Evolutionary conservation across 768 basidiomycete genomes (phyloP), one percentile per base, ranked within the genome.

Genomic region (Panaeolus papilionaceus): DNA sequence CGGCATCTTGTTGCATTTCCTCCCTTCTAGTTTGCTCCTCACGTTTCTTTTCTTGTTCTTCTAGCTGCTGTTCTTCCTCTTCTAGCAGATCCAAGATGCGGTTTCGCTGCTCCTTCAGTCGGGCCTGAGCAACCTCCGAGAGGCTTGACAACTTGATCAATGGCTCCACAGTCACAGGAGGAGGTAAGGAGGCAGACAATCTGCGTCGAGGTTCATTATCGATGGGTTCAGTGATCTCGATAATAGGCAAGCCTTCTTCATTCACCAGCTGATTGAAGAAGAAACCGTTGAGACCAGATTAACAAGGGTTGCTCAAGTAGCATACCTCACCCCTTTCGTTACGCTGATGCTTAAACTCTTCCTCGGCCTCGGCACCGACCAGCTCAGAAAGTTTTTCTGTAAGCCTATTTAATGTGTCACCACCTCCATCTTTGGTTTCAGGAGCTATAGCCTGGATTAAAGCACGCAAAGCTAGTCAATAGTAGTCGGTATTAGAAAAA

Each of bases 191-290:
- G n/a, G 44, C 66, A 37, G 68, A 65, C 11, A 67, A 68, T 58
- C 28, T 26, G n/a, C 65, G 69, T 16, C 66, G 61, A 33, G 70
- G 65, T 45, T 71, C 70, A 33, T 67, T 63, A 37, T 73, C 78
- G 23, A 84, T 72, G 47, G 87, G 88, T 73, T 94, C 93, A 38
- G 84, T 85, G 66, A 94, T 89, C 42, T 94, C 93, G 68, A 93
- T 82, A 69, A 94, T 90, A 11, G 92, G 92, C 44, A 92, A 84
- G 3, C 92, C 92, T 61, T 94, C 92, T 72, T 93, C 91, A 72
- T 91, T 92, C 45, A 90, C 71, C 64, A 90, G 81, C 92, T 93
- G 68, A 7, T 69, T 42, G 38, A 14, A 62, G 67, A 62, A 73
- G 12, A 58, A 33, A 9, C 1, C 33, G 28, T 58, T 58, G 54